These are phyloP conservation scores for Copromyces sp. DNA, from an alignment of 495 filamentous ascomycete species.

Conservation along the genomic window DNA sequence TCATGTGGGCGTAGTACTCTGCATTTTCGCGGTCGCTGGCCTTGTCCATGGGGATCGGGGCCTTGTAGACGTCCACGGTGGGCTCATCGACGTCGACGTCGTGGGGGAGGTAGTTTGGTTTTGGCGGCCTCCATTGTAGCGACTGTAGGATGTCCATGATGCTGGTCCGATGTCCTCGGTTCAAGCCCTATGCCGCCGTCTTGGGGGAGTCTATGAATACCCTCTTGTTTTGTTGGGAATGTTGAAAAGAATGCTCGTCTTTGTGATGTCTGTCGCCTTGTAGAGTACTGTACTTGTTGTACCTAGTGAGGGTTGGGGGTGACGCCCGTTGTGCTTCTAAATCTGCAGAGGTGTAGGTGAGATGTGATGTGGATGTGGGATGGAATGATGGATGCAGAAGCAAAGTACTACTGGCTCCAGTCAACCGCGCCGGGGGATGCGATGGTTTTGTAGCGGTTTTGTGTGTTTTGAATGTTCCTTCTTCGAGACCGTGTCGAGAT, in stretches of 20 bases:
- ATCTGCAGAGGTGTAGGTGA: not conserved
- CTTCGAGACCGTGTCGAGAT: not conserved
- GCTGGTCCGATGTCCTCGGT: not conserved
- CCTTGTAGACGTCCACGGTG: constrained; percentile 62
- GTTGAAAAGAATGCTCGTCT: not conserved
- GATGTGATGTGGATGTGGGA: not conserved
- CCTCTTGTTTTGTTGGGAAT: not conserved
- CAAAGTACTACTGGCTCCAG: not conserved
- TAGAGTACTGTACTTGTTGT: not conserved
- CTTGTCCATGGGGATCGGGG: constrained; percentile 35
- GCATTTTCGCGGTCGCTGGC: constrained; percentile 48
- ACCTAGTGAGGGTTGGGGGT: not conserved
- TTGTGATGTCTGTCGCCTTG: not conserved
- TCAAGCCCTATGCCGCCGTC: not conserved
- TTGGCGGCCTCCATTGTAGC: constrained; percentile 26
- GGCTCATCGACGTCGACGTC: constrained; percentile 31
- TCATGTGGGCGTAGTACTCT: constrained; percentile 53
- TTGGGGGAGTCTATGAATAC: not conserved
- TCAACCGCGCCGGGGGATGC: not conserved
- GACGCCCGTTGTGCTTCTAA: not conserved
- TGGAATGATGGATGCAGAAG: not conserved
- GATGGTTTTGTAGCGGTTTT: not conserved
- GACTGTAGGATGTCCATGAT: constrained; percentile 21
- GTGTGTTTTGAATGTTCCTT: not conserved
- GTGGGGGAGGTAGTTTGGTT: constrained; percentile 41